A percentile compares a stretch with the other conserved stretches of the same genome.
Conservation (phyloP, 306 rosid genomes). For the Coriaria nepalensis region DNA sequence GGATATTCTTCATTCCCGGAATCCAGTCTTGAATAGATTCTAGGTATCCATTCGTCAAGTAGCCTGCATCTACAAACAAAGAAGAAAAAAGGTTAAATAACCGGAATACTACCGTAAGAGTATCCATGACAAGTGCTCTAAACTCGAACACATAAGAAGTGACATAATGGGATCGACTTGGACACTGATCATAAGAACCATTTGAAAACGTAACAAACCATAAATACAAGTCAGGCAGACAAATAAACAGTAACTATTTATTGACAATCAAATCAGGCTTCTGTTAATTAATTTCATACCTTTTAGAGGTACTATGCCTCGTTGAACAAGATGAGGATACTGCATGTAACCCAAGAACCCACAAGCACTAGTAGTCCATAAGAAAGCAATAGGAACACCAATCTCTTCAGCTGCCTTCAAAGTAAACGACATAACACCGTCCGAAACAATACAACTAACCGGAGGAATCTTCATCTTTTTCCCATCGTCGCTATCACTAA, state of each 20-base stretch:
- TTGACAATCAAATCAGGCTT: too few relatives aligned
- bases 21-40: constrained; percentile 10
- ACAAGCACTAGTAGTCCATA: constrained; percentile 5
- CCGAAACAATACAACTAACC: constrained; percentile 17
- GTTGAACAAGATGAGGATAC: constrained; percentile 1
- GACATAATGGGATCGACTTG: too few relatives aligned
- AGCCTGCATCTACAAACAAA: constrained; percentile 13
- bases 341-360: constrained; percentile 3
- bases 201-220: too few relatives aligned
- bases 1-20: constrained; percentile 14
- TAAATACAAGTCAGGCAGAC: too few relatives aligned
- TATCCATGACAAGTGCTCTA: too few relatives aligned
- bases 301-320: constrained; percentile 16
- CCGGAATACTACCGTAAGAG: too few relatives aligned
- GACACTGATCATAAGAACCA: too few relatives aligned
- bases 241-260: too few relatives aligned
- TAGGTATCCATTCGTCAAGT: constrained; percentile 13
- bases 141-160: too few relatives aligned
- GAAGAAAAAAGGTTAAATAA: too few relatives aligned
- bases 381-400: constrained; percentile 11
- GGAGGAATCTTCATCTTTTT: neutral
- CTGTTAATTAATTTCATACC: constrained; percentile 3
- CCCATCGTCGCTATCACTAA: too few relatives aligned
- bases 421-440: constrained; percentile 8
- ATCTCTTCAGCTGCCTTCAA: constrained; percentile 14